phyloP scores from a whole-genome alignment of 768 basidiomycete genomes.

The Tylopilus balloui region DNA sequence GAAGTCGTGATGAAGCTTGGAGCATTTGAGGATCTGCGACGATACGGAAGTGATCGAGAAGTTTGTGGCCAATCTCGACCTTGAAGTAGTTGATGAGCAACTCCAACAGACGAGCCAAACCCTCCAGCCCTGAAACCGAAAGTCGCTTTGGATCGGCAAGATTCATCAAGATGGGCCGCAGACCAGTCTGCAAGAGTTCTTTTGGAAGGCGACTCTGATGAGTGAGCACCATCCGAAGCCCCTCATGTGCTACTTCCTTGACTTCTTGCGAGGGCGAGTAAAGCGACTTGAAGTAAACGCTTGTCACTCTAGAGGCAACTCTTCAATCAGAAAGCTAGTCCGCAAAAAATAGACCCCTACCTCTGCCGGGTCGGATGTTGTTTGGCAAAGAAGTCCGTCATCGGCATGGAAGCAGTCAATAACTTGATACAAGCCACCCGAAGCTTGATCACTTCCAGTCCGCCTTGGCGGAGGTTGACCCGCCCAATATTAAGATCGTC shows the following conservation, averaged over 20 bases:
- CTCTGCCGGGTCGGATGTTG: constrained; percentile 82
- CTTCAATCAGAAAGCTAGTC: constrained; percentile 1
- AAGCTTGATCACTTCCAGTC: constrained; percentile 79
- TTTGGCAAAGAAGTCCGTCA: constrained; percentile 88
- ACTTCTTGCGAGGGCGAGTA: constrained; percentile 90
- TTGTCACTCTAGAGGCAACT: constrained; percentile 62
- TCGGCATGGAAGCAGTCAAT: constrained; percentile 89
- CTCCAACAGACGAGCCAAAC: constrained; percentile 88
- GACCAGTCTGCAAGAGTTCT: constrained; percentile 89
- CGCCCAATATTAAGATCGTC: constrained; percentile 84
- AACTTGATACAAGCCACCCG: constrained; percentile 92
- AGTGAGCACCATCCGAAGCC: constrained; percentile 80
- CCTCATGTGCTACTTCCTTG: constrained; percentile 93
- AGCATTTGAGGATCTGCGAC: constrained; percentile 89
- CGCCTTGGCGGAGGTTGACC: constrained; percentile 69
- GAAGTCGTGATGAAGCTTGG: constrained; percentile 70
- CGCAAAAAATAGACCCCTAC: constrained; percentile 37
- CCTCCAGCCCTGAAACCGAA: constrained; percentile 88
- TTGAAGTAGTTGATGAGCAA: constrained; percentile 99
- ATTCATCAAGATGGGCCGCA: constrained; percentile 96
- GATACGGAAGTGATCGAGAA: constrained; percentile 91
- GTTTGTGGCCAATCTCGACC: constrained; percentile 96
- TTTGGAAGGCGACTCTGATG: constrained; percentile 92
- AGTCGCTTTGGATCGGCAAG: constrained; percentile 93
- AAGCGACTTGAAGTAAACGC: constrained; percentile 97